Evolutionary conservation across 306 rosid genomes (phyloP), one percentile per base, ranked within the genome.

Genomic region (Alnus rubra): DNA sequence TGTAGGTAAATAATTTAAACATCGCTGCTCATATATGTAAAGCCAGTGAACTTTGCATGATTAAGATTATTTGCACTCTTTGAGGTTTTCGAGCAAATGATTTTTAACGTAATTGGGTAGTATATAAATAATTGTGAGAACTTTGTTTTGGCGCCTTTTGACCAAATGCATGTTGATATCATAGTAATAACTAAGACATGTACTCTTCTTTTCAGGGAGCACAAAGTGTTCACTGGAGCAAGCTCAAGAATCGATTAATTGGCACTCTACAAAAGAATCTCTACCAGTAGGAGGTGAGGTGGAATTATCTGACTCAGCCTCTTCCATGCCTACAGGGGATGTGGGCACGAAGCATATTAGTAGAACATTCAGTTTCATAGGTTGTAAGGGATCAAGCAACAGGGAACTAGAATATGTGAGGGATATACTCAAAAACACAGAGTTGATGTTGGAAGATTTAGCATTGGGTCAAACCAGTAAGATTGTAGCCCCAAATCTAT

Each of bases 351-450:
- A 84, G 71, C 86, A 63, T 51, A 63, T 71, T 64, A 83, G 75
- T 73, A 62, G 79, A 60, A 45, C 28, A 42, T 76, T 54, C 2
- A 65, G 80, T 74, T 79, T 74, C 37, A 74, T 35, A 67, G 85
- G 79, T 83, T 77, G 58, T 31, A 78, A 80, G 44, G 70, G 55
- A 74, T 78, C 90, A 80, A 81, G 88, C 56, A 81, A 79, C 74
- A 83, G 88, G 88, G 95, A 93, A 80, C 88, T 87, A 73, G 90
- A 86, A 45, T 90, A 91, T 71, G 84, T 92, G 68, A 82, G 85
- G 73, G 84, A 83, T 71, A 80, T 96, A 53, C 82, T 95, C 48
- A 51, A 63, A 84, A 84, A 84, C 62, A 87, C 86, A 12, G 86
- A 91, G 39, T 80, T 91, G 51, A 80, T 69, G 77, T 79, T 76